Evolutionary conservation across 371 early-diverging fungal species (phyloP), one percentile per base, ranked within the genome.

Genomic region (Apophysomyces ossiformis): DNA sequence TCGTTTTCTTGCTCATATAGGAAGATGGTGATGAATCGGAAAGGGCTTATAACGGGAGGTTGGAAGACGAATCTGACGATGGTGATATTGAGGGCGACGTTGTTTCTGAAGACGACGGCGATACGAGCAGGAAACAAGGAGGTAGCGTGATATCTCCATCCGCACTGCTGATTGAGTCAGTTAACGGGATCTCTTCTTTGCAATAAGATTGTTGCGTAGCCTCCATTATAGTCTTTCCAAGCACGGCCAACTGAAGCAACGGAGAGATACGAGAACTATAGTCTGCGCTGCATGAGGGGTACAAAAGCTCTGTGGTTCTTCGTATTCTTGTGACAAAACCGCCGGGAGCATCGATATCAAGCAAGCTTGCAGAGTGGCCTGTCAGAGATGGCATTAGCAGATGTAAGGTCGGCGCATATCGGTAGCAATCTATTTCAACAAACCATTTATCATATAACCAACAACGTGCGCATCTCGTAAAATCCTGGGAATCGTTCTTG

Each of bases 361-460:
- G 21, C 56, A 69, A 12, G n/a, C 18, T 45, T n/a, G 64, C 60
- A 12, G 11, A 15, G 18, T 69, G n/a, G 7, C 57, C 69, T 69
- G 50, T 60, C 32, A 26, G 32, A 26, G 32, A 26, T 26, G 32
- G 32, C 2, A 26, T 32, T 12, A 50, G 16, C 21, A 11, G 35
- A 50, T 21, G 9, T 50, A 50, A 5, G 16, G 11, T 18, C 35
- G 16, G 54, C n/a, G 16, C 54, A 26, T 11, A 50, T 26, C 5
- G 5, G 21, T 32, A 50, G 21, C 7, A 32, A 7, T 11, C 54
- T 50, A 50, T 50, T 50, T 50, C 21, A n/a, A 32, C 62, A 9
- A 37, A 69, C 61, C 69, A 50, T 65, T 60, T 21, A 64, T 69
- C 32, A 57, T 64, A 44, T 69, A 65, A 13, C 61, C 61, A 9